Evolutionary conservation across 148 eudicot genomes (phyloP), one percentile per base, ranked within the genome.

Genomic region (Dysphania ambrosioides): DNA sequence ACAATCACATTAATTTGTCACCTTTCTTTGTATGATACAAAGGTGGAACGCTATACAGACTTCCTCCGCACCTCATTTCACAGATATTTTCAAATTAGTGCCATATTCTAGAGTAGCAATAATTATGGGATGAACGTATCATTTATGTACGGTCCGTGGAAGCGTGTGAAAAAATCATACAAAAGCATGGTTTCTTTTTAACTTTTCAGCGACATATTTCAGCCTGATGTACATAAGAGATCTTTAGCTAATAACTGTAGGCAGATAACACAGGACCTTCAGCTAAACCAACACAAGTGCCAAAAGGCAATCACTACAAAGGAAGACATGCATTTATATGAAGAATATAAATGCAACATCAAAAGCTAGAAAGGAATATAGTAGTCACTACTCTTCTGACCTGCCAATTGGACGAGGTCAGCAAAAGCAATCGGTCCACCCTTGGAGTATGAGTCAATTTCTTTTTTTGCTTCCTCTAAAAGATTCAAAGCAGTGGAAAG

Each of bases 361-460:
- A 58, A 41, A 60, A 16, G 27, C 40, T 26, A 19, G 21, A 31
- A 40, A 41, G n/a, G 3, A 61, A n/a, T 32, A 5, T 15, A 30
- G 21, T 32, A 40, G 49, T 24, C 58, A 49, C 30, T 16, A 57
- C 3, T 64, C 47, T 72, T 42, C 84, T 31, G 62, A 92, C 97
- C 98, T 88, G 89, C 94, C 69, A 7, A 72, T 78, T 92, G 97
- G 78, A 96, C 85, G 83, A 96, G 99, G 82, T 92, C 99, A 16
- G 99, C 83, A 70, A 57, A 96, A 53, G 94, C 81, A 62, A 96
- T 82, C 8, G 99, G 96, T 15, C 99, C 99, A 9, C 97, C 97
- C 83, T 90, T 92, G 36, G 97, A 92, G 75, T 84, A 74, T 47
- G 90, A 88, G 84, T 96, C 99, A 71, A 96, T 92, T 67, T 90